These are phyloP conservation scores for Leptodontidium sp. DNA, from an alignment of 2,329 filamentous ascomycete genomes.

Conservation along the genomic window DNA sequence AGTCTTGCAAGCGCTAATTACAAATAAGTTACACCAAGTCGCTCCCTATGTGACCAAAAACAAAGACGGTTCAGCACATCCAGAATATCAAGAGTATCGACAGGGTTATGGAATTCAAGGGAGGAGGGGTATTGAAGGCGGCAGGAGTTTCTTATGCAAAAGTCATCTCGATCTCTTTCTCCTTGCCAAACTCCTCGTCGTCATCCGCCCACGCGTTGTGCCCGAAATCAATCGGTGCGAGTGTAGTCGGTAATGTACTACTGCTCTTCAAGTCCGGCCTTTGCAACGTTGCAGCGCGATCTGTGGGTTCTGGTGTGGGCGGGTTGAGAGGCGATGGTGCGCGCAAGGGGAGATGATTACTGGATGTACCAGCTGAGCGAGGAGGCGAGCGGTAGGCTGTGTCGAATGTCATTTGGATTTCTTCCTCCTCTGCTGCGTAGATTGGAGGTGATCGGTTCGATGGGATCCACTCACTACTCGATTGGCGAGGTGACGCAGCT, in stretches of 20 bases:
- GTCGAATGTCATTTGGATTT: slow-evolving; percentile 77
- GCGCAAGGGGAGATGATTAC: slow-evolving; percentile 29
- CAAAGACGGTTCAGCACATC: not conserved
- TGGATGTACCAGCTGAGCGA: slow-evolving; percentile 33
- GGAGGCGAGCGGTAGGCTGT: slow-evolving; percentile 55
- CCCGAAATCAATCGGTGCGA: slow-evolving; percentile 45
- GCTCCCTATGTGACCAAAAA: not conserved
- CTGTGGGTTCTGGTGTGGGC: slow-evolving; percentile 29
- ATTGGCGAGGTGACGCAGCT: slow-evolving; percentile 32
- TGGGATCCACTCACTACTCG: slow-evolving; percentile 31
- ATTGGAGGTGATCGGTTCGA: slow-evolving; percentile 25
- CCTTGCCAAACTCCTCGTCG: slow-evolving; percentile 74
- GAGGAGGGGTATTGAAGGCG: too few species aligned
- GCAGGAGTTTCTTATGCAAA: slow-evolving; percentile 60
- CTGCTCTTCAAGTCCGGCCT: slow-evolving; percentile 54
- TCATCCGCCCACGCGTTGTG: slow-evolving; percentile 76
- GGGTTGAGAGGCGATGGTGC: slow-evolving; percentile 19
- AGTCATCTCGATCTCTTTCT: slow-evolving; percentile 81
- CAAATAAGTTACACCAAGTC: not conserved
- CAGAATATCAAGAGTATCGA: not conserved
- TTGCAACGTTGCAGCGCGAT: slow-evolving; percentile 29
- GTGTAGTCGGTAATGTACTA: slow-evolving; percentile 59
- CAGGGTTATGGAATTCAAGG: not conserved
- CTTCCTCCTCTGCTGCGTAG: slow-evolving; percentile 49
- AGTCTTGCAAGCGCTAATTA: not conserved